These are phyloP conservation scores for Tausonia pullulans DNA, from an alignment of 1,284 basidiomycete genomes.

Conservation along the genomic window DNA sequence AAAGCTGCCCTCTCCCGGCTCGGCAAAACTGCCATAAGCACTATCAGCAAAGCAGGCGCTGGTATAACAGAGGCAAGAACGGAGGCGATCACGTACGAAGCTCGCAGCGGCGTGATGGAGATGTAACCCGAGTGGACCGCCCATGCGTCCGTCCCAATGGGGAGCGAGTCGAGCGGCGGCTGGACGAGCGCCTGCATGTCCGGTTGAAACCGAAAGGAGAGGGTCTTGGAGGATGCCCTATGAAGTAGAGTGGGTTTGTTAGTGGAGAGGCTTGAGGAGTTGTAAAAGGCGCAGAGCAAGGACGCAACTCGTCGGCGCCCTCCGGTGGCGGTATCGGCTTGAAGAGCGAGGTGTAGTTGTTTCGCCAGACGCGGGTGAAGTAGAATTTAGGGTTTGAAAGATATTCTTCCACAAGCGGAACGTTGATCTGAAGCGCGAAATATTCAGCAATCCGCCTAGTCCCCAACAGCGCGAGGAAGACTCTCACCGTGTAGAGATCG, in stretches of 20 bases:
- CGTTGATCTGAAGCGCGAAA: slow-evolving; percentile 27
- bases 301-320: background rate
- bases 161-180: slow-evolving; percentile 47
- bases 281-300: no score
- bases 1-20: slow-evolving; percentile 2
- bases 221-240: slow-evolving; percentile 20
- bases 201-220: slow-evolving; percentile 72
- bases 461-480: background rate
- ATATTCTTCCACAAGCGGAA: slow-evolving; percentile 30
- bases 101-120: slow-evolving; percentile 20
- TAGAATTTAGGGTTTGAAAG: slow-evolving; percentile 27
- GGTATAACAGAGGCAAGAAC: background rate
- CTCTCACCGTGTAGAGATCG: slow-evolving; percentile 14
- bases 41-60: background rate
- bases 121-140: slow-evolving; percentile 15
- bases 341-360: slow-evolving; percentile 22
- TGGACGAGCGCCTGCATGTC: slow-evolving; percentile 58
- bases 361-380: slow-evolving; percentile 34
- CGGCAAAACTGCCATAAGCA: slow-evolving; percentile 4
- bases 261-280: background rate
- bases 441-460: slow-evolving; percentile 12
- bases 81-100: slow-evolving; percentile 6
- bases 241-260: background rate
- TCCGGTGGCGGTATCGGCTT: background rate
- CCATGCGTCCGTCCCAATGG: slow-evolving; percentile 67